A percentile compares a stretch with the other conserved stretches of the same genome.
phyloP scores from a whole-genome alignment of 75 land plant genomes.

The Sequoiadendron giganteum region DNA sequence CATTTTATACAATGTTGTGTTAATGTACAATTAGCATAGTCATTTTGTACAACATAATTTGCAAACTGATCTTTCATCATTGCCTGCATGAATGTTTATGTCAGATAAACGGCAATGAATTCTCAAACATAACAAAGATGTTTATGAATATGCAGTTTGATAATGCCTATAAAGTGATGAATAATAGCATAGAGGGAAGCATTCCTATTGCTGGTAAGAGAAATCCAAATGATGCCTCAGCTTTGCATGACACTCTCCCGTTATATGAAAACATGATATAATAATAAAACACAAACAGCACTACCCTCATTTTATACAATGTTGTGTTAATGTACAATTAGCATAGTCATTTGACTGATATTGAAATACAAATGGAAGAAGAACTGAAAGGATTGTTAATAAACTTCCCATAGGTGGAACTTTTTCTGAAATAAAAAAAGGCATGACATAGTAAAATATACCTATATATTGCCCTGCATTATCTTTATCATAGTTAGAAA shows the following conservation, averaged over 20 bases:
- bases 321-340: background rate
- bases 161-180: background rate
- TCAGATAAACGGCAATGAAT: background rate
- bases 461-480: background rate
- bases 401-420: background rate
- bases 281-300: background rate
- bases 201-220: background rate
- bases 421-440: background rate
- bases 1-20: background rate
- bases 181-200: background rate
- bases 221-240: background rate
- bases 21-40: background rate
- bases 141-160: background rate
- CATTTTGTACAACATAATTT: slow-evolving; percentile 43
- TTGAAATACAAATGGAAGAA: background rate
- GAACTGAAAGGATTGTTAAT: background rate
- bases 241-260: background rate
- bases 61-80: slow-evolving; percentile 74
- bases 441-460: background rate
- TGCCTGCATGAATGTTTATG: slow-evolving; percentile 30
- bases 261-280: background rate
- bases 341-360: background rate
- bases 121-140: background rate
- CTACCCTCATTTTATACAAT: background rate
- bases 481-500: no score